Evolutionary conservation across 495 filamentous ascomycete genomes (phyloP).

Genomic region (Entonaema liquescens): DNA sequence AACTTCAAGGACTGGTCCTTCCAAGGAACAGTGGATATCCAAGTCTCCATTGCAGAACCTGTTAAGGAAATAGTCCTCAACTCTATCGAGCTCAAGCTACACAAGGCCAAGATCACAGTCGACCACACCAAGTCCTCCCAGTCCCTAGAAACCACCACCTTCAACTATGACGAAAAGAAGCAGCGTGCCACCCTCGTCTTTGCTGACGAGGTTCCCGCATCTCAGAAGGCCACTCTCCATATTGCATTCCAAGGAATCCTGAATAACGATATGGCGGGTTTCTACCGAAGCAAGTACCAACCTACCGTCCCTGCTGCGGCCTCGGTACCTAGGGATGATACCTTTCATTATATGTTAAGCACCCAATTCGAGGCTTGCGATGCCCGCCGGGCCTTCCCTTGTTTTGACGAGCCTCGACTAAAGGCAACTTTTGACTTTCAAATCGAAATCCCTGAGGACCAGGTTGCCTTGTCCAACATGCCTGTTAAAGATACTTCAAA

Average conservation of each 20-base stretch:
- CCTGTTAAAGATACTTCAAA: conserved; percentile 74
- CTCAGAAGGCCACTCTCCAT: conserved; percentile 67
- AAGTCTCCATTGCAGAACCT: conserved; percentile 66
- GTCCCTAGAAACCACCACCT: conserved; percentile 66
- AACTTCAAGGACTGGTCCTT: conserved; percentile 82
- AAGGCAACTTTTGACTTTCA: conserved; percentile 95
- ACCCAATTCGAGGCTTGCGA: conserved; percentile 98
- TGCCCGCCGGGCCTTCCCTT: conserved; percentile 92
- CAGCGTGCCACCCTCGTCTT: conserved; percentile 83
- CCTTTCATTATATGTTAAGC: conserved; percentile 91
- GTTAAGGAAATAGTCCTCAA: conserved; percentile 81
- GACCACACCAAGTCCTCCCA: conserved; percentile 59
- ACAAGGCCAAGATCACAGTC: conserved; percentile 58
- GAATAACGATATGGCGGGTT: conserved; percentile 95
- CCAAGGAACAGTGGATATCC: conserved; percentile 76
- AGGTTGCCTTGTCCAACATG: conserved; percentile 94
- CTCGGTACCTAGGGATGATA: conserved; percentile 78
- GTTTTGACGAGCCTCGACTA: conserved; percentile 97
- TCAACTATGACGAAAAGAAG: conserved; percentile 79
- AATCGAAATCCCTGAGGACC: conserved; percentile 87
- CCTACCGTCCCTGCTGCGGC: conserved; percentile 71
- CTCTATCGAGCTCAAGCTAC: conserved; percentile 68
- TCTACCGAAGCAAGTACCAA: conserved; percentile 96
- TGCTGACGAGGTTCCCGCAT: conserved; percentile 68
- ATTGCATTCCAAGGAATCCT: conserved; percentile 86